Conservation (phyloP, 768 basidiomycete species). For the Kwoniella europaea region DNA sequence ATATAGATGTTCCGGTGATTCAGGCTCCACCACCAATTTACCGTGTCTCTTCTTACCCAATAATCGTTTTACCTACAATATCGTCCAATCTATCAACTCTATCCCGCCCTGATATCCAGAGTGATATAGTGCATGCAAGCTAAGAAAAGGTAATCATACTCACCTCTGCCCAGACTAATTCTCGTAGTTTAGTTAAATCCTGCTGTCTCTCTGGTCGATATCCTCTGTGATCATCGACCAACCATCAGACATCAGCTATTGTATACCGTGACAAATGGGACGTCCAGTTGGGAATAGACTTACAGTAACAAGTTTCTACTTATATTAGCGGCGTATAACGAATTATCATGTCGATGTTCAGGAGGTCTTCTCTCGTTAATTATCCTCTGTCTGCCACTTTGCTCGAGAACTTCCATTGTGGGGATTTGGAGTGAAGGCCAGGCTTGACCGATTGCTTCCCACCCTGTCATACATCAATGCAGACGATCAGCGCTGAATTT, state of each 20-base stretch:
- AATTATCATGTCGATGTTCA: slow-evolving; percentile 47
- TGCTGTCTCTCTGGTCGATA: slow-evolving; percentile 53
- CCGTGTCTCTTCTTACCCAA: slow-evolving; percentile 46
- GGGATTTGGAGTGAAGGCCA: slow-evolving; percentile 55
- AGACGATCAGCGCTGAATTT: neutral
- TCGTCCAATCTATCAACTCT: neutral
- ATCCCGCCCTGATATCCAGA: neutral
- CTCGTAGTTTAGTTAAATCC: slow-evolving; percentile 52
- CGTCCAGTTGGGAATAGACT: slow-evolving; percentile 6
- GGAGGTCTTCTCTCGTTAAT: slow-evolving; percentile 21
- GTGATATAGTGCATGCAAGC: no score
- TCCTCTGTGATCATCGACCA: slow-evolving; percentile 34
- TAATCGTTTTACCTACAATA: slow-evolving; percentile 38
- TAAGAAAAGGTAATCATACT: slow-evolving; percentile 11
- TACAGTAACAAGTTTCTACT: slow-evolving; percentile 53
- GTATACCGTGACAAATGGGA: neutral
- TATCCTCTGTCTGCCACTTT: slow-evolving; percentile 31
- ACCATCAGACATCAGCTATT: neutral
- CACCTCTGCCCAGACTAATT: slow-evolving; percentile 57
- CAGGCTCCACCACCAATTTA: slow-evolving; percentile 38
- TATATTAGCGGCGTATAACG: slow-evolving; percentile 52
- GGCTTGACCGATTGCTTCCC: slow-evolving; percentile 54
- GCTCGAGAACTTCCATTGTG: slow-evolving; percentile 43
- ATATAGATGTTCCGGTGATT: slow-evolving; percentile 30
- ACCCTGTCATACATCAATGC: slow-evolving; percentile 41